Evolutionary conservation across 2,329 filamentous ascomycete species (phyloP), one percentile per base, ranked within the genome.

Genomic region (Arachnomyces sp.): DNA sequence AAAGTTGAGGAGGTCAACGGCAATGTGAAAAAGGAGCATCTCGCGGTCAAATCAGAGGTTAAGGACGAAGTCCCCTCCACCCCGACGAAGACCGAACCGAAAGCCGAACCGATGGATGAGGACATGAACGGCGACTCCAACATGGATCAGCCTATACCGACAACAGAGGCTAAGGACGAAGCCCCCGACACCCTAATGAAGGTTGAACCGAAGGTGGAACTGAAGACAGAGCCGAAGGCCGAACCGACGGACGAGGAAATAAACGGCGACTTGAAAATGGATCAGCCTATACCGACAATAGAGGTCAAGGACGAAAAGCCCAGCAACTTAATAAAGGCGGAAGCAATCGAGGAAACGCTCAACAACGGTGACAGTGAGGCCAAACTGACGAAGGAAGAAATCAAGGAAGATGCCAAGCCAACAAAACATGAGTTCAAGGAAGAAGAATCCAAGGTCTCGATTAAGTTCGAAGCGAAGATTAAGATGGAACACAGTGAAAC

Each of bases 1-100:
- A 31, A 40, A 6, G 39, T 46, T 7, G 50, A 45, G 35, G 51
- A 53, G 35, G 42, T 45, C 11, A 50, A 52, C 28, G 40, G 34
- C 7, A 37, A 38, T 3, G 13, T 41, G 2, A 53, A 56, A 34
- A 28, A 39, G 29, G 29, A 37, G 18, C 36, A 31, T 13, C 14
- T 40, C 6, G 29, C 38, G 17, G 34, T 45, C 18, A 36, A 45
- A 29, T 37, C 33, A 12, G n/a, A n/a, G n/a, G n/a, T n/a, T n/a
- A n/a, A n/a, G n/a, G n/a, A n/a, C n/a, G n/a, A n/a, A n/a, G n/a
- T 43, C 40, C 4, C 14, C 30, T 6, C 18, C 38, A 12, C 34
- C 20, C 17, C 32, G 40, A 28, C 31, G 43, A 28, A 34, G 43
- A 30, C 40, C 43, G n/a, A 43, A 43, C 30, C 31, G 43, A 25